Evolutionary conservation across 1,284 basidiomycete species (phyloP), one percentile per base, ranked within the genome.

Genomic region (Puccinia hordei): DNA sequence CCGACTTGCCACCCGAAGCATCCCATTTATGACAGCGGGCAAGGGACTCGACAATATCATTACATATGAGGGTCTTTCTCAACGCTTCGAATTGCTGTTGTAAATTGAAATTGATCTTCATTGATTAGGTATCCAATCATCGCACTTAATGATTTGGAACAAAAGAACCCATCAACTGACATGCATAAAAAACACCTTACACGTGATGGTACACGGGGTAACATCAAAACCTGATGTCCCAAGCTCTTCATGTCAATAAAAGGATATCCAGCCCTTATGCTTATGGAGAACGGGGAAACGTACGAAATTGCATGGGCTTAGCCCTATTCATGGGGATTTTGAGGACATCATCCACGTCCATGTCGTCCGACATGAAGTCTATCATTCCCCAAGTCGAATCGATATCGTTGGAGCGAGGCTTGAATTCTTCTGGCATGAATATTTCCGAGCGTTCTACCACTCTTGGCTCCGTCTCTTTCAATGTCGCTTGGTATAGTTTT

Each of bases 1-100:
- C 96, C 1, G 94, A 96, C 86, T 99, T 99, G 51, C 97, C 97
- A 38, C 97, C 97, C 78, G 90, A 92, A 1, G 94, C 92, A 85
- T 99, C 92, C 92, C 96, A 99, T 85, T 97, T 97, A 83, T 96
- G 89, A 85, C 97, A 99, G 10, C 97, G 89, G 1, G 96, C 91
- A 8, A 99, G 88, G 0, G 93, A 95, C 85, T 98, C 90, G 87
- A 98, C 93, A 83, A 92, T 93, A 84, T 92, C 92, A 83, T 96
- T 93, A 85, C 95, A 98, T 82, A 94, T 93, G 83, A 96, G 98
- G 17, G 92, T 94, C 72, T 93, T 89, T 24, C 97, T 90, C 61
- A 99, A 87, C 5, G 94, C 94, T 83, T 98, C 95, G 83, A 99
- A 99, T 85, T 98, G 95, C 85, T 99, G 95, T 0, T 95, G 94